Percentiles rank a stretch among this genome's conserved stretches.
phyloP scores from a whole-genome alignment of 768 basidiomycete genomes.

The Trichaptum fuscoviolaceum region DNA sequence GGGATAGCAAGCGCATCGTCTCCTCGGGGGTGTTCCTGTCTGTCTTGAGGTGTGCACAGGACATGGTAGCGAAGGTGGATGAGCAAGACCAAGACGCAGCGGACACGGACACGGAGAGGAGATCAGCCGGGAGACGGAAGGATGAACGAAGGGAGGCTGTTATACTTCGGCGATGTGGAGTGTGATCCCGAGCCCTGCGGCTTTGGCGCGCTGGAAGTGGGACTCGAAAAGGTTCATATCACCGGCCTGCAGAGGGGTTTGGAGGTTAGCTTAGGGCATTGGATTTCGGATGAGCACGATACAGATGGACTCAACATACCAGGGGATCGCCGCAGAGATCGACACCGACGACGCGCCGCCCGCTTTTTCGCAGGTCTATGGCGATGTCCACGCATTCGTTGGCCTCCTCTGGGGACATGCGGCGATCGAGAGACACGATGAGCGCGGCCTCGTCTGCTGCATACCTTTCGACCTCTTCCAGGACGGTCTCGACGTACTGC shows the following conservation, averaged over 20 bases:
- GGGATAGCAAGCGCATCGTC: conserved; percentile 54
- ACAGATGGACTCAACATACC: conserved; percentile 19
- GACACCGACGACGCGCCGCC: conserved; percentile 66
- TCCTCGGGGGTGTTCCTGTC: conserved; percentile 46
- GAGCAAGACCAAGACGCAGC: no score
- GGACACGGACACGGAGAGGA: neutral
- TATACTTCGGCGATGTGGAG: conserved; percentile 80
- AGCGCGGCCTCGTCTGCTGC: conserved; percentile 45
- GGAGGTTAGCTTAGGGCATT: neutral
- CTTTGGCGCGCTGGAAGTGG: conserved; percentile 49
- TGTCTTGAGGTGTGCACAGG: conserved; percentile 31
- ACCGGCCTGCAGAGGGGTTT: conserved; percentile 35
- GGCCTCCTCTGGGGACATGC: conserved; percentile 49
- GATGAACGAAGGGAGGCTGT: neutral
- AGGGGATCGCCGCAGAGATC: conserved; percentile 78
- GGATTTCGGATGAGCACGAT: no score
- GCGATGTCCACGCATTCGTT: conserved; percentile 56
- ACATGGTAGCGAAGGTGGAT: no score
- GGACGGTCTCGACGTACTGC: conserved; percentile 59
- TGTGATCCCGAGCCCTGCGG: conserved; percentile 64
- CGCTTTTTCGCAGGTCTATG: conserved; percentile 44
- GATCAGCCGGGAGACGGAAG: neutral
- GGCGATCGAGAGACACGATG: conserved; percentile 72
- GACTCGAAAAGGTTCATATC: conserved; percentile 46
- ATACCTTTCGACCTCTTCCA: conserved; percentile 61